phyloP scores from a whole-genome alignment of 179 eudicot species.

The Beta lomatogona region DNA sequence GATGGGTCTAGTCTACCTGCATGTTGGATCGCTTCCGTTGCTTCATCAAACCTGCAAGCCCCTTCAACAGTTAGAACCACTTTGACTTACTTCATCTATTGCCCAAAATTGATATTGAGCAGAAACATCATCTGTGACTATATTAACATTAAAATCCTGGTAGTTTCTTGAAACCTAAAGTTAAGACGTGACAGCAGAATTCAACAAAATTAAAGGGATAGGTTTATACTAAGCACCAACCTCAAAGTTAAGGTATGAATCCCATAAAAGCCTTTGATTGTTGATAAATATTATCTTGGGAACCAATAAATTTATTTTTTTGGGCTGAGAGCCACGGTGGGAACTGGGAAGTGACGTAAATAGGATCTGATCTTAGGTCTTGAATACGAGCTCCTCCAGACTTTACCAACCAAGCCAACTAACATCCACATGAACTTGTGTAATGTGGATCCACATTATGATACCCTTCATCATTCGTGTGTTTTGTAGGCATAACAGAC shows the following conservation, averaged over 20 bases:
- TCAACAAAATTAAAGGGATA: too few species aligned
- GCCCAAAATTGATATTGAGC: background rate
- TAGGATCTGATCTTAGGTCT: too few species aligned
- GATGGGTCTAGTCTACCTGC: slow-evolving; percentile 43
- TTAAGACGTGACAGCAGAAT: too few species aligned
- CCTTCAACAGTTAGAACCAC: slow-evolving; percentile 9
- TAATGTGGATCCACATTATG: background rate
- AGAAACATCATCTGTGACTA: background rate
- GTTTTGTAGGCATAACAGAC: background rate
- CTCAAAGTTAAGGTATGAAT: too few species aligned
- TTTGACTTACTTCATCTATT: background rate
- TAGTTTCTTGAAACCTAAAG: too few species aligned
- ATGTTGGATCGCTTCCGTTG: slow-evolving; percentile 36
- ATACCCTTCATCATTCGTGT: background rate
- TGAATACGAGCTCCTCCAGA: too few species aligned
- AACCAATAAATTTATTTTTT: too few species aligned
- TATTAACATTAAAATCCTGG: background rate
- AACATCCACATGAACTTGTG: background rate
- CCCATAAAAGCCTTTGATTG: background rate
- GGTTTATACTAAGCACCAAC: too few species aligned
- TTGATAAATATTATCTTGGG: too few species aligned
- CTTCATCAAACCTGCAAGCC: slow-evolving; percentile 46
- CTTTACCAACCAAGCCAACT: too few species aligned
- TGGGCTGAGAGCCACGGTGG: too few species aligned
- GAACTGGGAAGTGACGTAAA: too few species aligned